Base-by-base conservation (phyloP, 805 yeast genomes). In the Saccharomycopsis javanensis region DNA sequence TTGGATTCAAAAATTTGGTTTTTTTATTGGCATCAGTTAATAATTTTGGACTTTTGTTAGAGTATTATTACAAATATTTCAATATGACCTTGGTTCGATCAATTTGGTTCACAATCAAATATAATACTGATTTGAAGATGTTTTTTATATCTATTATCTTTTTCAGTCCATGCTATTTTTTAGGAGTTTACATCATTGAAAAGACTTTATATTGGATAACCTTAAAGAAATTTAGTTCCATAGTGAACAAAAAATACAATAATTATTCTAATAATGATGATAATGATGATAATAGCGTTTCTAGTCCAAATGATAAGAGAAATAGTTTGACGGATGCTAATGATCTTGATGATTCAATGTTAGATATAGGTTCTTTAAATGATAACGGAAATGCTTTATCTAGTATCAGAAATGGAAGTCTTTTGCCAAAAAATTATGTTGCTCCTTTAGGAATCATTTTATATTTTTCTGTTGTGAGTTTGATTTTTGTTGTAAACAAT, bases 1-100 rank as follows among this genome's bases (percentile, higher is more conserved):
- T 56, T 15, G 79, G 79, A 15, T 69, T 75, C 62, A 69, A 70
- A 50, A 75, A 75, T 57, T 63, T 75, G 51, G 67, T 71, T 13
- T 65, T 73, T 68, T 68, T 75, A 13, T 62, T 72, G 1, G 67
- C 75, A 25, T 65, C 68, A 28, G 65, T 68, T 30, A 73, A 76
- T 35, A 73, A 75, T 54, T 59, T 73, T 42, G 69, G 76, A n/a
- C 65, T 74, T 30, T 59, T 73, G 34, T 61, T 68, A 46, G 71
- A 68, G 46, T 75, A 74, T 61, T 72, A 71, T 63, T 60, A 63
- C 23, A 68, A 45, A 16, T 59, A 58, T 28, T 50, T 62, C 55
- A 78, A 77, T 33, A 62, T 73, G 51, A 62, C 67, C 37, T 65
- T 64, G 56, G 63, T 69, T 6, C 62, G 67, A 6, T 62, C 71